Base-by-base conservation (phyloP, 2,329 filamentous ascomycete species). In the Diaporthe vaccinii region DNA sequence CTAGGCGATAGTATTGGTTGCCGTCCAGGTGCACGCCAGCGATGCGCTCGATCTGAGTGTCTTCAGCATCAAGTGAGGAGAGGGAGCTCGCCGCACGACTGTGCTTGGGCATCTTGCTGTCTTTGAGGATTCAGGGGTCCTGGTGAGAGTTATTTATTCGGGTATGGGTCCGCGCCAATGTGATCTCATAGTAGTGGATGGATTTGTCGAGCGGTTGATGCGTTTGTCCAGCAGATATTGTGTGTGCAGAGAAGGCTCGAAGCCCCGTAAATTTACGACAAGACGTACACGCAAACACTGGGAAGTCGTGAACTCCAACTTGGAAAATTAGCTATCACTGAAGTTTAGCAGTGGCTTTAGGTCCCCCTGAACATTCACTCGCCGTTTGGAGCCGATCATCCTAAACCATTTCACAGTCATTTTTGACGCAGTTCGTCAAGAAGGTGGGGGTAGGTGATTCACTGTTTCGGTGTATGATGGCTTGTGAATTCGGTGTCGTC, bases 31-130 rank as follows among this genome's bases (percentile, higher is more conserved):
- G 49, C 5, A 25, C 7, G 4, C 67, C 67, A 10, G 44, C 51
- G 36, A 57, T 70, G 15, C 25, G 39, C 14, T 70, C 49, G 36
- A 70, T 70, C 25, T 8, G 12, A 46, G 44, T 57, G 34, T 70
- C 51, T 36, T 55, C 65, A 7, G 36, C 49, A 2, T 6, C 49
- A 15, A 25, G 22, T 12, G 67, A 57, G 6, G 67, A 57, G 22
- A 22, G 20, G 36, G 67, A 44, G 49, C 51, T 70, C 14, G 22
- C 12, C 12, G n/a, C 14, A 31, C 36, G n/a, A 36, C 39, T 58
- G 36, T 25, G 28, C 2, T 53, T n/a, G 5, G 46, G 1, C 62
- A 58, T 70, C 46, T 7, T 41, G 34, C 12, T 9, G 17, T 57
- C 17, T 9, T 41, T 3, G 1, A 9, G 25, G 20, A 20, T 6